Percentiles rank a stretch among this genome's conserved stretches.
Evolutionary conservation across 495 filamentous ascomycete genomes (phyloP).

Genomic region (Aspergillus ostianus): DNA sequence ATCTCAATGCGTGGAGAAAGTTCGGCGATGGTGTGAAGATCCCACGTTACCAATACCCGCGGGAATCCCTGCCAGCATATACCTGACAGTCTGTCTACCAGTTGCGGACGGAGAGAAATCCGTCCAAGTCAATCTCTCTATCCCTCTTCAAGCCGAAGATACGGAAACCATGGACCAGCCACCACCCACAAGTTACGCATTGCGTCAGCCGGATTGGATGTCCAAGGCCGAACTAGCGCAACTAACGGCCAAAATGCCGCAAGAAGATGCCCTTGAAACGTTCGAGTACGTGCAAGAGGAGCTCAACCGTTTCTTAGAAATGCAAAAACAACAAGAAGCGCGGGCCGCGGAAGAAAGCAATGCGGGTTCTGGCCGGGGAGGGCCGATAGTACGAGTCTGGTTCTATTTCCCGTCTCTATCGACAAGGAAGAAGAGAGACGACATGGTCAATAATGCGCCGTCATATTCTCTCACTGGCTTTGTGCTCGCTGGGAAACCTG

Average conservation of each 20-base stretch:
- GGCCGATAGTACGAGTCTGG: slow-evolving; percentile 36
- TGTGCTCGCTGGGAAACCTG: slow-evolving; percentile 41
- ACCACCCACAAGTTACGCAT: slow-evolving; percentile 28
- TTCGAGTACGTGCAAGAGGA: slow-evolving; percentile 35
- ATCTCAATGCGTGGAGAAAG: slow-evolving; percentile 29
- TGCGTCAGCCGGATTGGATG: slow-evolving; percentile 45
- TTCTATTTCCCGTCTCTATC: slow-evolving; percentile 45
- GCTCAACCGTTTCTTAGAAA: slow-evolving; percentile 20
- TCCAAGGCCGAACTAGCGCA: slow-evolving; percentile 36
- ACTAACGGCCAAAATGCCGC: slow-evolving; percentile 29
- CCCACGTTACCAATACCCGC: slow-evolving; percentile 11
- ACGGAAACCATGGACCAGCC: slow-evolving; percentile 23
- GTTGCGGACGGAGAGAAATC: slow-evolving; percentile 26
- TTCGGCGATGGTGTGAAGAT: slow-evolving; percentile 33
- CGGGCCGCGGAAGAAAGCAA: slow-evolving; percentile 17
- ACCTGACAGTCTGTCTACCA: slow-evolving; percentile 28
- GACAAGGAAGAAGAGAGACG: slow-evolving; percentile 36
- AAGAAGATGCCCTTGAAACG: slow-evolving; percentile 32
- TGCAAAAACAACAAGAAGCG: slow-evolving; percentile 8
- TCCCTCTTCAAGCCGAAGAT: slow-evolving; percentile 28
- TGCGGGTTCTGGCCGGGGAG: background rate
- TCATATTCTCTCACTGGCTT: slow-evolving; percentile 38
- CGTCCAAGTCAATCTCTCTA: slow-evolving; percentile 36
- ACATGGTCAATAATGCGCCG: slow-evolving; percentile 38
- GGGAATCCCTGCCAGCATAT: slow-evolving; percentile 25